Evolutionary conservation across 179 eudicot species (phyloP).

Genomic region (Kewa caespitosa): DNA sequence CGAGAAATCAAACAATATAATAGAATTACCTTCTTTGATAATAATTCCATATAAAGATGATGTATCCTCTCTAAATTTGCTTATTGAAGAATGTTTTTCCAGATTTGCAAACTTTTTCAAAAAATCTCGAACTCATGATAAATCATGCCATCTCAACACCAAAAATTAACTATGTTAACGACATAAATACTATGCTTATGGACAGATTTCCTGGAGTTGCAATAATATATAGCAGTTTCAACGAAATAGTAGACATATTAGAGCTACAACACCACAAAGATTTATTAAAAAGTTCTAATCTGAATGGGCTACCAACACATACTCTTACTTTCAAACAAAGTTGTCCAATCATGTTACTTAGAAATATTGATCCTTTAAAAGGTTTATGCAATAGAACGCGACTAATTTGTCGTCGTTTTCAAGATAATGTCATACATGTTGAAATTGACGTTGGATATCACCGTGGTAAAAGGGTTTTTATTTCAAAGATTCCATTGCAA

Average conservation of each 20-base stretch:
- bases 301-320: background rate
- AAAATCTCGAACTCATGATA: background rate
- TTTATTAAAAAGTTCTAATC: background rate
- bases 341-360: background rate
- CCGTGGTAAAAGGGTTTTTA: background rate
- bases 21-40: background rate
- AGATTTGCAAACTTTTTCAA: background rate
- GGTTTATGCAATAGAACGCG: background rate
- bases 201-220: background rate
- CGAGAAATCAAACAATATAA: background rate
- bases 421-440: background rate
- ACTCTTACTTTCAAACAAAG: background rate
- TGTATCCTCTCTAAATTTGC: background rate
- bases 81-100: background rate
- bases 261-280: background rate
- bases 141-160: constrained; percentile 2
- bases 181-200: background rate
- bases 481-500: background rate
- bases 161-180: background rate
- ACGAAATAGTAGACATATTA: background rate
- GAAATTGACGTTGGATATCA: background rate
- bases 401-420: background rate
- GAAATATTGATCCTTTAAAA: background rate
- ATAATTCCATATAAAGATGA: background rate
- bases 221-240: background rate